Evolutionary conservation across 441 rosid species (phyloP).

Genomic region (Adansonia madagascariensis): DNA sequence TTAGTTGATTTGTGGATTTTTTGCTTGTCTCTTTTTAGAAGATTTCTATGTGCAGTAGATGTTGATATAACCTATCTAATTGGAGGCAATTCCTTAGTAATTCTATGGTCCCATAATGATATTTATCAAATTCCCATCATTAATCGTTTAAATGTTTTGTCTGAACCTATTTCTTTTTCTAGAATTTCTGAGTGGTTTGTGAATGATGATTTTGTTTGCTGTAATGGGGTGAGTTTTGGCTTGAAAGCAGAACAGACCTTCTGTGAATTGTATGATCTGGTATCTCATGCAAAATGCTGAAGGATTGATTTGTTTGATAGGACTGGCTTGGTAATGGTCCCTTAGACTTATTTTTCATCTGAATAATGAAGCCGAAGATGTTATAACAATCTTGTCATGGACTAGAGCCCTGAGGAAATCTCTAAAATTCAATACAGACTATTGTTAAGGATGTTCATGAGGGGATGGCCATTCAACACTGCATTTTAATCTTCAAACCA

Average conservation of each 20-base stretch:
- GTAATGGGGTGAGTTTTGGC: not conserved
- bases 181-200: not conserved
- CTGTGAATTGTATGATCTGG: not conserved
- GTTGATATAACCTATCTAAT: not conserved
- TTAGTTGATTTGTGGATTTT: not conserved
- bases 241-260: not conserved
- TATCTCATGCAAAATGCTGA: not conserved
- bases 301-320: not conserved
- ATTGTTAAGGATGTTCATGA: not conserved
- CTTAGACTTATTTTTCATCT: slow-evolving; percentile 12
- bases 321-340: not conserved
- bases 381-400: slow-evolving; percentile 1
- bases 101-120: not conserved
- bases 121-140: not conserved
- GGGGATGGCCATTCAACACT: not conserved
- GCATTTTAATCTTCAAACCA: not conserved
- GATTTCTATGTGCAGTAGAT: not conserved
- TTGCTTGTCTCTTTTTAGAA: not conserved
- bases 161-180: not conserved
- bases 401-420: not conserved
- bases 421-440: not conserved
- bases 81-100: not conserved
- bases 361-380: slow-evolving; percentile 1
- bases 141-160: not conserved
- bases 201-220: not conserved